phyloP scores from a whole-genome alignment of 169 alveolate genomes.

The Plasmodium chabaudi region DNA sequence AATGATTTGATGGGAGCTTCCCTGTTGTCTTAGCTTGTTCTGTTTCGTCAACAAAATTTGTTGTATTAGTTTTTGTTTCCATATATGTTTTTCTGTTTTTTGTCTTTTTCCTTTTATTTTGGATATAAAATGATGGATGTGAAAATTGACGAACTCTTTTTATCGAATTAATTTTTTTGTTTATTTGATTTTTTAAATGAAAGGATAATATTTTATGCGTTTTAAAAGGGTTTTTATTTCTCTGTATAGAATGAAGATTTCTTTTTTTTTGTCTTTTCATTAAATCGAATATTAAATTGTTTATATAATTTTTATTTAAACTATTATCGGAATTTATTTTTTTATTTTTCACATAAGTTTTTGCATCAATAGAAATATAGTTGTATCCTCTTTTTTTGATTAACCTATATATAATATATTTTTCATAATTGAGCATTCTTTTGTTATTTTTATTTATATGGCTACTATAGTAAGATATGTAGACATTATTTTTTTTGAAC shows the following conservation, averaged over 20 bases:
- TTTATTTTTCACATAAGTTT: slow-evolving; percentile 65
- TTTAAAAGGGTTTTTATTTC: neutral
- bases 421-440: slow-evolving; percentile 50
- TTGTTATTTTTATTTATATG: slow-evolving; percentile 52
- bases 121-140: neutral
- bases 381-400: slow-evolving; percentile 49
- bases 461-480: slow-evolving; percentile 46
- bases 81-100: neutral
- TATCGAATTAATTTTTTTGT: neutral
- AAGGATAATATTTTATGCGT: neutral
- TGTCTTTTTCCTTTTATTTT: slow-evolving; percentile 6
- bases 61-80: neutral
- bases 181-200: slow-evolving; percentile 10
- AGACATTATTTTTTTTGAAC: slow-evolving; percentile 24
- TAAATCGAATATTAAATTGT: slow-evolving; percentile 51
- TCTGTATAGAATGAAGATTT: neutral
- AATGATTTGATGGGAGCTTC: slow-evolving; percentile 19
- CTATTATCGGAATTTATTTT: slow-evolving; percentile 33
- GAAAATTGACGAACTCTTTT: neutral
- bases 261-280: slow-evolving; percentile 37
- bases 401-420: slow-evolving; percentile 23
- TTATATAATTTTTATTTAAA: slow-evolving; percentile 43
- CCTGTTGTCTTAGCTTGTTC: slow-evolving; percentile 10
- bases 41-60: neutral
- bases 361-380: slow-evolving; percentile 67